These are phyloP conservation scores for Trypanosoma melophagium DNA, from an alignment of 208 protist species.

Conservation along the genomic window DNA sequence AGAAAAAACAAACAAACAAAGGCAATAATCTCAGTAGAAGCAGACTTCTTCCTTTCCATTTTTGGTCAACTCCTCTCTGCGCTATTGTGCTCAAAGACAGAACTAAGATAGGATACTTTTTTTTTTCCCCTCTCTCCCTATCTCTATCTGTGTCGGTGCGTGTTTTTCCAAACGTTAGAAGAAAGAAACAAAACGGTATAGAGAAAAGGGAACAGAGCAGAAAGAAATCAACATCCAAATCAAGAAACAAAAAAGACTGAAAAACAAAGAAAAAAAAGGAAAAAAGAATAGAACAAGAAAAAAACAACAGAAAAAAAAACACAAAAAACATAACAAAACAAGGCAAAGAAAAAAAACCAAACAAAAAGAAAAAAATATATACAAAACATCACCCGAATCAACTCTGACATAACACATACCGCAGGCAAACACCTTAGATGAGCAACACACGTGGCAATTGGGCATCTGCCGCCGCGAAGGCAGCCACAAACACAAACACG, in stretches of 20 bases:
- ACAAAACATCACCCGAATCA: background rate
- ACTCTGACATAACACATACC: no score
- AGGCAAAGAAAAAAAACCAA: conserved; percentile 6
- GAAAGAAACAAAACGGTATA: background rate
- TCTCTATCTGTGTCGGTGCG: no score
- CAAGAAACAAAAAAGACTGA: background rate
- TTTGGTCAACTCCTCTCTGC: conserved; percentile 8
- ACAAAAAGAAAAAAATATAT: background rate
- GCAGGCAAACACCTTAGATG: no score
- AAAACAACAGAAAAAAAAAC: background rate
- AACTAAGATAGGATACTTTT: background rate
- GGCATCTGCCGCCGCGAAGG: no score
- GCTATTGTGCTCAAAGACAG: conserved; percentile 6
- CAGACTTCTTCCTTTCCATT: background rate
- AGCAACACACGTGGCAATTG: no score
- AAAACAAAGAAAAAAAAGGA: conserved; percentile 1
- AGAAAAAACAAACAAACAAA: no score
- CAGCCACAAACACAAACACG: no score
- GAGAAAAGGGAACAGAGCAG: background rate
- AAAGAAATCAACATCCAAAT: background rate
- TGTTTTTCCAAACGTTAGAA: background rate
- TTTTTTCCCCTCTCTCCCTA: background rate
- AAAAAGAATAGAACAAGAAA: background rate
- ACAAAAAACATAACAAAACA: background rate
- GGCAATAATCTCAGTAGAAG: no score